phyloP scores from a whole-genome alignment of 2,329 filamentous ascomycete genomes.

The Phaeophleospora eucalypticola region DNA sequence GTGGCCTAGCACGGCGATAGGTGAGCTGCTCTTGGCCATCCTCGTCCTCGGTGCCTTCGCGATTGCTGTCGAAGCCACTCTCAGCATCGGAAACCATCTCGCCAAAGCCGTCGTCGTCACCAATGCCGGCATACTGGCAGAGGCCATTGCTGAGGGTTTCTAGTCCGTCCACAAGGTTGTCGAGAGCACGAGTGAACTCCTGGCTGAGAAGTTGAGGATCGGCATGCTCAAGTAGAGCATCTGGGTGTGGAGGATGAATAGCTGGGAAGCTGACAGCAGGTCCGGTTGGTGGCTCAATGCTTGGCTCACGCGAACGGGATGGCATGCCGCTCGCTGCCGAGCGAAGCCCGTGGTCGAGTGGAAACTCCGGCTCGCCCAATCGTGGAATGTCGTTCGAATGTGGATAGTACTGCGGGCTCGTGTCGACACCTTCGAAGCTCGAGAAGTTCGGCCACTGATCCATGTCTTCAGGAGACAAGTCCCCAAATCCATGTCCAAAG shows the following conservation, averaged over 20 bases:
- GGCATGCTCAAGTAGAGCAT: conserved; percentile 29
- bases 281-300: conserved; percentile 13
- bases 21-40: conserved; percentile 5
- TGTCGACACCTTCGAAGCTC: conserved; percentile 15
- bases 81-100: conserved; percentile 18
- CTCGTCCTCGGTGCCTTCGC: conserved; percentile 21
- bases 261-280: conserved; percentile 29
- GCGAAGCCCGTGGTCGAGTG: conserved; percentile 10
- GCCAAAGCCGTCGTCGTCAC: conserved; percentile 14
- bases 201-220: conserved; percentile 25
- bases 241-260: conserved; percentile 27
- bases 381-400: conserved; percentile 10
- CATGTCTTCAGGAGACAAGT: conserved; percentile 7
- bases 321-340: conserved; percentile 12
- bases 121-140: conserved; percentile 13
- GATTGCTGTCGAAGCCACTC: conserved; percentile 19
- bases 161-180: conserved; percentile 21
- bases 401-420: conserved; percentile 12
- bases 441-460: conserved; percentile 20
- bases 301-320: conserved; percentile 16
- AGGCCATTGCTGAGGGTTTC: conserved; percentile 11
- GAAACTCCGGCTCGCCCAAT: conserved; percentile 14
- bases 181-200: conserved; percentile 30
- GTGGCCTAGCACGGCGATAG: conserved; percentile 8
- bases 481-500: conserved; percentile 1